Evolutionary conservation across 331 rosid species (phyloP).

Genomic region (Malus hybrid): DNA sequence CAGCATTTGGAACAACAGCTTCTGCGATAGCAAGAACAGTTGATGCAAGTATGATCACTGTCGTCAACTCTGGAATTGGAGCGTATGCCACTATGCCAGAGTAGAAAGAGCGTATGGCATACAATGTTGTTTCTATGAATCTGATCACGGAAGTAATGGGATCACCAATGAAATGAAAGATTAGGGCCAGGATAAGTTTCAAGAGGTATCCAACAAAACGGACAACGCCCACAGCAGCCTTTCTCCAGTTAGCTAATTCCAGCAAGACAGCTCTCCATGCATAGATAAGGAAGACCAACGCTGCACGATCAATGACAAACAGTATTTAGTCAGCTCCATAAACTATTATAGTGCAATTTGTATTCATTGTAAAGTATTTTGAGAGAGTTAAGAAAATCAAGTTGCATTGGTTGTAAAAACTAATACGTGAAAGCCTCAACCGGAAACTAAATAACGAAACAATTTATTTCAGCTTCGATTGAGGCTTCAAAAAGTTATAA

Average conservation of each 20-base stretch:
- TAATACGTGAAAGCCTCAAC: not conserved
- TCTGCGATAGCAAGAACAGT: conserved; percentile 70
- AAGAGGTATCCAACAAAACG: conserved; percentile 47
- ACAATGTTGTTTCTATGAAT: conserved; percentile 48
- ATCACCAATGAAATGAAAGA: conserved; percentile 64
- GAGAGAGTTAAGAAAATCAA: not conserved
- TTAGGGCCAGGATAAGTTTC: conserved; percentile 46
- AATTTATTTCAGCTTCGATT: not conserved
- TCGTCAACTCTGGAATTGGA: conserved; percentile 59
- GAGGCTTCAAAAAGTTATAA: not conserved
- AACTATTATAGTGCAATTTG: not conserved
- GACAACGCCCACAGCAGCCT: conserved; percentile 30
- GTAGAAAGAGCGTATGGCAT: conserved; percentile 56
- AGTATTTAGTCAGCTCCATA: not conserved
- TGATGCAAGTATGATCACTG: conserved; percentile 51
- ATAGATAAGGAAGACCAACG: conserved; percentile 58
- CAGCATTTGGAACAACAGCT: conserved; percentile 56
- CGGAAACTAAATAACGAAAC: not conserved
- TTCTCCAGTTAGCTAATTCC: conserved; percentile 75
- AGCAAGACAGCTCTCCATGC: conserved; percentile 86
- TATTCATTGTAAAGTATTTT: not conserved
- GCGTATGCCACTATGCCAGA: conserved; percentile 65
- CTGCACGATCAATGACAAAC: conserved; percentile 36
- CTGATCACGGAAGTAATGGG: conserved; percentile 62
- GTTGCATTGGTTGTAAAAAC: not conserved